Percentiles rank a stretch among this genome's conserved stretches.
Conservation (phyloP, 441 rosid genomes). For the Adansonia gregorii region DNA sequence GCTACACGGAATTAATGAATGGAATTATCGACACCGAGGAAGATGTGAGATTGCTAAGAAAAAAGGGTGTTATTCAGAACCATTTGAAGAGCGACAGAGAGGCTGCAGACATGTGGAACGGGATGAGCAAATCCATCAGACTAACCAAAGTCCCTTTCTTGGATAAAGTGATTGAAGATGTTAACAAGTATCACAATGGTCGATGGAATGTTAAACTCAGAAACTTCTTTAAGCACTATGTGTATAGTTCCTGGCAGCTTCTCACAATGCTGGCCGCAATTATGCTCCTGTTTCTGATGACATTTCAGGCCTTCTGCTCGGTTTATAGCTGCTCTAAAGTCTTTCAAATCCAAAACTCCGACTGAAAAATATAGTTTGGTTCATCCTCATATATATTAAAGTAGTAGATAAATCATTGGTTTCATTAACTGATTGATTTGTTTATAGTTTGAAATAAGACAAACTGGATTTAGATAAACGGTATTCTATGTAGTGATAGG, state of each 20-base stretch:
- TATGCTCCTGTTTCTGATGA: constrained; percentile 48
- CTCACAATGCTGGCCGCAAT: constrained; percentile 54
- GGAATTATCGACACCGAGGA: background rate
- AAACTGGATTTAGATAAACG: background rate
- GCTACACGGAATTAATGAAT: constrained; percentile 16
- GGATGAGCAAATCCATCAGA: constrained; percentile 16
- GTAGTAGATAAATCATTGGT: background rate
- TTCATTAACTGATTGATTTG: background rate
- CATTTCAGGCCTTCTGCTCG: constrained; percentile 53
- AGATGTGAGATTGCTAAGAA: background rate
- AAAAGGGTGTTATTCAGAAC: background rate
- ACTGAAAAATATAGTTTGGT: background rate
- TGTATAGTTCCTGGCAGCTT: constrained; percentile 69
- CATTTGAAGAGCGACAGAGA: constrained; percentile 12
- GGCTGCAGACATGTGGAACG: constrained; percentile 6
- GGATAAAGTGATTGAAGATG: constrained; percentile 14
- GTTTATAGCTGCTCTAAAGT: constrained; percentile 27
- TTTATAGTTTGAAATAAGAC: background rate
- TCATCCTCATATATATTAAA: background rate
- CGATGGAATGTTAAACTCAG: constrained; percentile 57
- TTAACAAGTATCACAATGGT: constrained; percentile 35
- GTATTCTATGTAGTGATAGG: too few species aligned
- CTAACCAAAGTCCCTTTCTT: background rate
- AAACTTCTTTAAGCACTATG: constrained; percentile 48
- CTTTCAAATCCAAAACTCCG: background rate